A percentile compares a stretch with the other conserved stretches of the same genome.
Evolutionary conservation across 176 grass and related monocot species (phyloP).

Genomic region (Chrysopogon serrulatus): DNA sequence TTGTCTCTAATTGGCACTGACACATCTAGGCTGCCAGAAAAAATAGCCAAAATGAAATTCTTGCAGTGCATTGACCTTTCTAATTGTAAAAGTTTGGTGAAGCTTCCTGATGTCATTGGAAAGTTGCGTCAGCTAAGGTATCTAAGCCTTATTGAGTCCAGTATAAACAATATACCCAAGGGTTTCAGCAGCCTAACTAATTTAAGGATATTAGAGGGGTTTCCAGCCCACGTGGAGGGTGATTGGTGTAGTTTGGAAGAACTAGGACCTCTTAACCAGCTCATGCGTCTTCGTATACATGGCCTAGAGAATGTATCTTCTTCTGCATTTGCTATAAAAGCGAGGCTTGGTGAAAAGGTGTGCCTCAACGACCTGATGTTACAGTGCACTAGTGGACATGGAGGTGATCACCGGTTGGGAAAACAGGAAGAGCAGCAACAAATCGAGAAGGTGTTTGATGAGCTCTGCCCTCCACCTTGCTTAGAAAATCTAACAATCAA

Average conservation of each 20-base stretch:
- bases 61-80: neutral
- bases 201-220: neutral
- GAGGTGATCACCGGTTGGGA: neutral
- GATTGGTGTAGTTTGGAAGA: constrained; percentile 8
- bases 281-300: neutral
- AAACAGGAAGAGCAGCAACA: neutral
- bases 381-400: neutral
- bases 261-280: neutral
- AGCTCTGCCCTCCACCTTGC: neutral
- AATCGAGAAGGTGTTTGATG: neutral
- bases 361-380: neutral
- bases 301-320: neutral
- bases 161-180: neutral
- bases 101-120: neutral
- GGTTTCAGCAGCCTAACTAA: neutral
- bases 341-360: neutral
- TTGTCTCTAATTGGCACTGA: neutral
- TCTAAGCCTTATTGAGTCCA: neutral
- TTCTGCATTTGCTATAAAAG: neutral
- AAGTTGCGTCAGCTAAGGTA: neutral
- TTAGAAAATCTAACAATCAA: neutral
- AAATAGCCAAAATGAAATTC: neutral
- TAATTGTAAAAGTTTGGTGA: neutral
- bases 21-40: neutral
- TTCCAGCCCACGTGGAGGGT: neutral